Conservation (phyloP, 495 filamentous ascomycete species). For the Thozetella sp. region DNA sequence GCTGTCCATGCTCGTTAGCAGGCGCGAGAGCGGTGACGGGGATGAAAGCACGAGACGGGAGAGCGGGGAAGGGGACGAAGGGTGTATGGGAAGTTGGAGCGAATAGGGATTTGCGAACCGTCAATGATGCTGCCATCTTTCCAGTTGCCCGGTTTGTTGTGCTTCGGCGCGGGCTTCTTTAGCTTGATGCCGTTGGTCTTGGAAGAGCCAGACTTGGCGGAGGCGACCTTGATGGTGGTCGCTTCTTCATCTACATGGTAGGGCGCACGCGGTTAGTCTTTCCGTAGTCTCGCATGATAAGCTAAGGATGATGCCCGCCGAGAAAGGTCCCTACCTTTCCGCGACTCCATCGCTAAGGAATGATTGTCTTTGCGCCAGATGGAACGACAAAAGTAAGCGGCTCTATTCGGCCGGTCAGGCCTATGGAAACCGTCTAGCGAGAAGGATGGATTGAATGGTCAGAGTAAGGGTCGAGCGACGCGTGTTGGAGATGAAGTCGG, state of each 20-base stretch:
- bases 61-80: not conserved
- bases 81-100: not conserved
- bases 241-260: slow-evolving; percentile 43
- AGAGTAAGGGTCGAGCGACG: not conserved
- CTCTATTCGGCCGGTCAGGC: not conserved
- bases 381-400: not conserved
- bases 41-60: not conserved
- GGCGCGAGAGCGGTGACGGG: slow-evolving; percentile 26
- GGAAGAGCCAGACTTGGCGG: slow-evolving; percentile 45
- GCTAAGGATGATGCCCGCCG: not conserved
- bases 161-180: slow-evolving; percentile 64
- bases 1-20: slow-evolving; percentile 16
- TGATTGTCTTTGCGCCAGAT: not conserved
- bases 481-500: not conserved
- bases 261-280: not conserved
- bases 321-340: slow-evolving; percentile 24
- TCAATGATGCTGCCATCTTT: slow-evolving; percentile 52
- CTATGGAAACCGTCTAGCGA: not conserved
- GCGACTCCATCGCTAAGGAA: slow-evolving; percentile 24
- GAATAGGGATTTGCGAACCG: slow-evolving; percentile 40
- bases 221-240: slow-evolving; percentile 56
- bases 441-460: not conserved
- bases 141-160: slow-evolving; percentile 58
- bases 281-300: too few relatives aligned
- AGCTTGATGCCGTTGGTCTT: slow-evolving; percentile 63